These are phyloP conservation scores for Phytophthora tentaculata DNA, from an alignment of 352 stramenopile genomes.

Conservation along the genomic window DNA sequence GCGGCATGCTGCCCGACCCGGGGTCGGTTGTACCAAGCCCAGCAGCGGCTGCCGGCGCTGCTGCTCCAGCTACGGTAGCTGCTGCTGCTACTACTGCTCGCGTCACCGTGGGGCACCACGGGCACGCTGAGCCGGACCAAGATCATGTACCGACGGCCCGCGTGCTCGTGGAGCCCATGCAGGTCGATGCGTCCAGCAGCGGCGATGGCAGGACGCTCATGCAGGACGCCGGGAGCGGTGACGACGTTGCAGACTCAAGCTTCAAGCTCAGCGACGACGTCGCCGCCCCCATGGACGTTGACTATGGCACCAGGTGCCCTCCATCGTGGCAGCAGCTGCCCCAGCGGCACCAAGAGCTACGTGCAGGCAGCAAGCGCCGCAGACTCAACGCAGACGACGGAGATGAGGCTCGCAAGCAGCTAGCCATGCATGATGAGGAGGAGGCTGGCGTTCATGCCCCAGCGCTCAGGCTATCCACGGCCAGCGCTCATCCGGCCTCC, in stretches of 20 bases:
- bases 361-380: slow-evolving; percentile 13
- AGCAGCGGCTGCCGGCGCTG: too few species aligned
- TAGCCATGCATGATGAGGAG: slow-evolving; percentile 15
- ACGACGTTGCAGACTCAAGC: neutral
- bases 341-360: neutral
- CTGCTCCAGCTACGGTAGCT: too few species aligned
- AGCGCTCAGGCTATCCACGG: slow-evolving; percentile 10
- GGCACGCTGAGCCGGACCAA: too few species aligned
- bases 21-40: too few species aligned
- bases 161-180: too few species aligned
- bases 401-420: slow-evolving; percentile 3
- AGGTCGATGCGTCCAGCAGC: too few species aligned
- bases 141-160: too few species aligned
- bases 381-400: slow-evolving; percentile 12
- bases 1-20: too few species aligned
- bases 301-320: neutral
- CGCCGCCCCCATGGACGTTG: slow-evolving; percentile 4
- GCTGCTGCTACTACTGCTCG: too few species aligned
- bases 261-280: neutral
- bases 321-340: neutral
- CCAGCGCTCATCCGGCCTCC: slow-evolving; percentile 7
- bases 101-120: too few species aligned
- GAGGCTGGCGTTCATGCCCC: slow-evolving; percentile 1
- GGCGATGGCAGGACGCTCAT: neutral
- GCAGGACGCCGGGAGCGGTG: neutral